Evolutionary conservation across 441 rosid species (phyloP), one percentile per base, ranked within the genome.

Genomic region (Pelargonium fulgidum): DNA sequence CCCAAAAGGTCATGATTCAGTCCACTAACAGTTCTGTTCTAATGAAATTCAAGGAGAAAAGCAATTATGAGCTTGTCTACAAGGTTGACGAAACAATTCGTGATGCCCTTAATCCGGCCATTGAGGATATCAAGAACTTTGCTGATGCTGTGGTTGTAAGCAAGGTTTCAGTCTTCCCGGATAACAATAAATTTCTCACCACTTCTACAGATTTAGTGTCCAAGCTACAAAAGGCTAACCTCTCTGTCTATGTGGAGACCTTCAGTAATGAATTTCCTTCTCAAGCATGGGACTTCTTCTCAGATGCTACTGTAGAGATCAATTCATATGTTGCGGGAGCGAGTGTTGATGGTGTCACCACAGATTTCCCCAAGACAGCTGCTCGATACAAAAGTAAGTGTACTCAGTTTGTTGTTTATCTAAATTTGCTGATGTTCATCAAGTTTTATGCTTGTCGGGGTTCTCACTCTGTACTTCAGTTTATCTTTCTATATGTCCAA

Each of bases 361-460:
- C 89, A 17, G 85, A 78, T 75, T 85, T 85, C 78, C 89, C 87
- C 24, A 82, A 73, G 72, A 85, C 87, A 26, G 68, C 87, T 70
- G 81, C 81, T 75, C 71, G 79, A 73, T 85, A 83, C 74, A 78
- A 70, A 75, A 83, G 89, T 85, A 85, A 80, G 64, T 64, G 0
- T 24, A 58, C 6, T 19, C 12, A 19, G 14, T 16, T 52, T 56
- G 12, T 20, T 58, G 13, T n/a, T 8, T 44, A 8, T 44, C 48
- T 44, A 44, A 44, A 44, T 33, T 4, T 33, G 39, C 39, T 33
- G 7, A 33, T 33, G 39, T 33, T 39, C 42, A 39, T 39, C 42
- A 39, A 39, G 42, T 39, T 7, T 39, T 39, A 39, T 1, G 42
- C 42, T 7, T 39, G 10, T 39, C 39, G 39, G 39, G 39, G 39